Percentiles rank a stretch among this genome's conserved stretches.
These are phyloP conservation scores for Zygoascus biomembranicola DNA, from an alignment of 805 yeast genomes.

Conservation along the genomic window DNA sequence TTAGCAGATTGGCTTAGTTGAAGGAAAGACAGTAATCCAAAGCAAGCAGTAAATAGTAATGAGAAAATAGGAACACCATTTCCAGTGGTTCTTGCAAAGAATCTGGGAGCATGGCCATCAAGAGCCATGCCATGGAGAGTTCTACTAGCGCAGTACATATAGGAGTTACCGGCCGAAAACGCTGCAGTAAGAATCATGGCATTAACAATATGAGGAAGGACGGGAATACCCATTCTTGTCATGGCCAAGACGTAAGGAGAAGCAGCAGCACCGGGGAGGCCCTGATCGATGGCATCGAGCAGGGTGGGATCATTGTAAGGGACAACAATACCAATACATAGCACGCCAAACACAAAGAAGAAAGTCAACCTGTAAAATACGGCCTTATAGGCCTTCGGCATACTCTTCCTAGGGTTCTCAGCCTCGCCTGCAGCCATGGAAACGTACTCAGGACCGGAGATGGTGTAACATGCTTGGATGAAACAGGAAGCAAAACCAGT, in stretches of 20 bases:
- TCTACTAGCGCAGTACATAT: constrained; percentile 55
- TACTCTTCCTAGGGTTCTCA: constrained; percentile 55
- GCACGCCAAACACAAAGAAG: constrained; percentile 64
- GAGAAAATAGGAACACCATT: constrained; percentile 61
- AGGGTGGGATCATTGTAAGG: constrained; percentile 60
- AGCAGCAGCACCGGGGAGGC: constrained; percentile 69
- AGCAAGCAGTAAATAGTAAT: constrained; percentile 44
- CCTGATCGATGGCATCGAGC: constrained; percentile 46
- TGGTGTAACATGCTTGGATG: constrained; percentile 65
- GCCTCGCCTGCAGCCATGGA: constrained; percentile 84
- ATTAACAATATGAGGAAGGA: constrained; percentile 70
- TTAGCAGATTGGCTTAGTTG: constrained; percentile 35
- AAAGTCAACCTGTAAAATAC: constrained; percentile 61
- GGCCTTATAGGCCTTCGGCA: constrained; percentile 73
- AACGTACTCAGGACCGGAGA: constrained; percentile 82
- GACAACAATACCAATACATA: constrained; percentile 71
- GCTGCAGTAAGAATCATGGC: constrained; percentile 68
- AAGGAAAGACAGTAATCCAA: constrained; percentile 66
- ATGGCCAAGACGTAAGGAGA: constrained; percentile 82
- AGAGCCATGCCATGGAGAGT: constrained; percentile 62
- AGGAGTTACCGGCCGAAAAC: constrained; percentile 78
- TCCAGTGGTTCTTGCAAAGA: constrained; percentile 53
- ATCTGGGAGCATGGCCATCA: constrained; percentile 63
- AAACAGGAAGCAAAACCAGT: constrained; percentile 66
- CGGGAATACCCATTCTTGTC: constrained; percentile 50